Evolutionary conservation across 148 eudicot genomes (phyloP), one percentile per base, ranked within the genome.

Genomic region (Amaranthus palmeri): DNA sequence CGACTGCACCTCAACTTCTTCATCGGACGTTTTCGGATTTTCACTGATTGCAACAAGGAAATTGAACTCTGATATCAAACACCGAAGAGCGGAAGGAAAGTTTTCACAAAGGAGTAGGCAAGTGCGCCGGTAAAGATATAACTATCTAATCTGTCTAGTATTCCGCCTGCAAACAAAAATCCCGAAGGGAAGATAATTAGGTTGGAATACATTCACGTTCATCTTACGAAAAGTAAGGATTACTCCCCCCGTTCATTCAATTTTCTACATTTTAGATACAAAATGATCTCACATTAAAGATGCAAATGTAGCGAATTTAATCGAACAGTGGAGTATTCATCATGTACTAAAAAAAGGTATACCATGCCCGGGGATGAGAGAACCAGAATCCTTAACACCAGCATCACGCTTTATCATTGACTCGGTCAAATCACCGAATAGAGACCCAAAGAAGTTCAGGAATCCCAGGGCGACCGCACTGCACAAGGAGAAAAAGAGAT

Each of bases 391-490:
- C 82, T 95, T 95, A 43, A 95, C 98, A 65, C 98, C 98, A 36
- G 97, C 99, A 86, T 95, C 99, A 54, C 98, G 97, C 70, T 95
- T 95, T 80, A 95, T 95, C 92, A 95, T 88, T 0, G 99, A 95
- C 83, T 95, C 96, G 0, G 79, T 86, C 54, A 95, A 93, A 80
- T 95, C 99, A 17, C 99, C 99, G 75, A 88, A 95, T 73, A 95
- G 93, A 73, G 99, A 95, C 46, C 93, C 99, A 73, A 92, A 88
- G 87, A 88, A 95, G 73, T 75, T 95, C 75, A 95, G 82, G 70
- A 91, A 51, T 67, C 97, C 99, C 59, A 91, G 86, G 18, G 90
- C 91, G 52, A 88, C 65, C 49, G 91, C 84, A 83, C 99, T 95
- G 99, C 71, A 73, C 56, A 72, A 61, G 45, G 73, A 53, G 17